phyloP scores from a whole-genome alignment of 768 basidiomycete species.

The Favolaschia claudopus region DNA sequence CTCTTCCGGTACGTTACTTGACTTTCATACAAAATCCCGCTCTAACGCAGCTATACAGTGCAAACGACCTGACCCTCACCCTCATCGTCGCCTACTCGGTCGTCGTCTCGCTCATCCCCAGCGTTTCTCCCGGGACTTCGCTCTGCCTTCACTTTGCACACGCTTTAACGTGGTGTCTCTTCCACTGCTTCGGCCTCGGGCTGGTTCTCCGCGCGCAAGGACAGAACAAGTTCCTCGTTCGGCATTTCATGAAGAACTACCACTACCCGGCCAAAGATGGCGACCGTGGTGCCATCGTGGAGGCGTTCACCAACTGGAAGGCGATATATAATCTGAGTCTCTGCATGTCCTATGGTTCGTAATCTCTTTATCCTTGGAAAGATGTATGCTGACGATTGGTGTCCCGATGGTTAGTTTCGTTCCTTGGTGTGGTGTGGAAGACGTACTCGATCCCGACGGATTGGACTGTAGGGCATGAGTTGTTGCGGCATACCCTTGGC shows the following conservation, averaged over 20 bases:
- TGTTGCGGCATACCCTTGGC: constrained; percentile 90
- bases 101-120: constrained; percentile 65
- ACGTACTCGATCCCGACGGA: constrained; percentile 83
- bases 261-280: constrained; percentile 79
- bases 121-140: constrained; percentile 52
- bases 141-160: constrained; percentile 82
- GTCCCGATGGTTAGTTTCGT: constrained; percentile 86
- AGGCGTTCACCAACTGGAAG: constrained; percentile 97
- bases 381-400: constrained; percentile 9
- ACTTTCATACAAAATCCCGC: constrained; percentile 28
- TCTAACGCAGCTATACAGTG: constrained; percentile 52
- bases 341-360: constrained; percentile 91
- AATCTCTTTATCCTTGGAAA: not conserved
- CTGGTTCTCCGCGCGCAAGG: constrained; percentile 85
- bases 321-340: constrained; percentile 89
- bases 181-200: constrained; percentile 91
- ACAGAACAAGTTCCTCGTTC: constrained; percentile 85
- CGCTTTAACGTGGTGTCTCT: constrained; percentile 83
- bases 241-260: constrained; percentile 95
- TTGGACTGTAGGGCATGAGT: constrained; percentile 88
- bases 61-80: constrained; percentile 84
- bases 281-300: constrained; percentile 81
- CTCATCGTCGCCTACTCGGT: constrained; percentile 77
- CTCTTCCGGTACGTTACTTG: constrained; percentile 70
- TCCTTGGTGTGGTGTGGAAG: constrained; percentile 87